Evolutionary conservation across 23 red algal genomes (phyloP).

Genomic region (Pyropia yezoensis): DNA sequence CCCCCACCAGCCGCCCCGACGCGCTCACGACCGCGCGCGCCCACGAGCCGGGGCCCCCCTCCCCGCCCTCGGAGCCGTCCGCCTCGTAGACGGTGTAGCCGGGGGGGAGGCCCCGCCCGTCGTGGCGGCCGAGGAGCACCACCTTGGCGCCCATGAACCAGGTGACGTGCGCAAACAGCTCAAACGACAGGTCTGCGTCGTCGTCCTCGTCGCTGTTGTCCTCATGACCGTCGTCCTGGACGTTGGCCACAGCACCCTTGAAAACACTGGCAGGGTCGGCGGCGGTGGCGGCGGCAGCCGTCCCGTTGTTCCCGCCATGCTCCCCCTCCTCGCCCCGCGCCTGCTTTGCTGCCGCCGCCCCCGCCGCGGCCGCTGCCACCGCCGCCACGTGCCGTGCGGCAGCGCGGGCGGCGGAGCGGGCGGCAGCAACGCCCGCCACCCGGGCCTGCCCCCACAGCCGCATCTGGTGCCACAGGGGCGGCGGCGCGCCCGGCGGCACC

Average conservation of each 20-base stretch:
- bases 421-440: constrained; percentile 39
- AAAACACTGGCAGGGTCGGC: too few species aligned
- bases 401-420: constrained; percentile 28
- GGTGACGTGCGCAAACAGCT: constrained; percentile 81
- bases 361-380: neutral
- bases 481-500: constrained; percentile 6
- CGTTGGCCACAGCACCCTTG: too few species aligned
- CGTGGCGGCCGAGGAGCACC: constrained; percentile 68
- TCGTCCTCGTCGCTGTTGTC: neutral
- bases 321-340: neutral
- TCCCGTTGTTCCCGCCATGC: neutral
- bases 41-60: neutral
- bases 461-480: constrained; percentile 72
- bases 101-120: constrained; percentile 27
- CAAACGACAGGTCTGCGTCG: constrained; percentile 38
- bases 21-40: constrained; percentile 48
- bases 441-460: constrained; percentile 80
- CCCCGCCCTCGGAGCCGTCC: constrained; percentile 20
- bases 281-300: neutral
- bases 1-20: constrained; percentile 48
- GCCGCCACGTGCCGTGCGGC: constrained; percentile 2
- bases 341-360: neutral
- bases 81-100: constrained; percentile 50
- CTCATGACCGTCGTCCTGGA: neutral
- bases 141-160: constrained; percentile 74